Conservation (phyloP, 306 rosid genomes). For the Dryas alaskensis region DNA sequence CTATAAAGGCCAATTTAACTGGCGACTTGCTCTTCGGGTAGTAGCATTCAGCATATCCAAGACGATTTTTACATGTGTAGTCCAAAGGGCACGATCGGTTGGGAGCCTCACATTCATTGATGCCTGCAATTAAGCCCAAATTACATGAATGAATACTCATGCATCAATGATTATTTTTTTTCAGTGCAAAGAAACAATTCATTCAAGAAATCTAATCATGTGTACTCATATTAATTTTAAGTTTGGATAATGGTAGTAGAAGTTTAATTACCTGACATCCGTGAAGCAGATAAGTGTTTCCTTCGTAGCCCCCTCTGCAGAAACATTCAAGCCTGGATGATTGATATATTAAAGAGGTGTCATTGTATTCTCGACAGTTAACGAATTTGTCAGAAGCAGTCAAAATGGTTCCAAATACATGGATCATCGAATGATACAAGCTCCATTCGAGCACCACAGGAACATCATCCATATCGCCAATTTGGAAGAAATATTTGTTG, state of each 20-base stretch:
- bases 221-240: no score
- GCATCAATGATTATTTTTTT: no score
- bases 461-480: not conserved
- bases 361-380: no score
- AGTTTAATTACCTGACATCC: not conserved
- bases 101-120: conserved; percentile 5
- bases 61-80: not conserved
- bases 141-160: no score
- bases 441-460: conserved; percentile 11
- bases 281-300: no score
- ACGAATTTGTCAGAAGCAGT: no score
- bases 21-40: not conserved
- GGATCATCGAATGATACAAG: not conserved
- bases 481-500: no score
- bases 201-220: not conserved
- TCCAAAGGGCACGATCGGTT: not conserved
- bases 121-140: not conserved
- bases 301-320: conserved; percentile 12
- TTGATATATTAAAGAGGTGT: no score
- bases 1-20: no score
- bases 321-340: not conserved
- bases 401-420: not conserved
- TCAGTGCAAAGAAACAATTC: not conserved
- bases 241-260: not conserved
- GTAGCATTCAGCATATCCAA: no score